Evolutionary conservation across 139 green algal genomes (phyloP).

Genomic region (Chlamydomonas sp.): DNA sequence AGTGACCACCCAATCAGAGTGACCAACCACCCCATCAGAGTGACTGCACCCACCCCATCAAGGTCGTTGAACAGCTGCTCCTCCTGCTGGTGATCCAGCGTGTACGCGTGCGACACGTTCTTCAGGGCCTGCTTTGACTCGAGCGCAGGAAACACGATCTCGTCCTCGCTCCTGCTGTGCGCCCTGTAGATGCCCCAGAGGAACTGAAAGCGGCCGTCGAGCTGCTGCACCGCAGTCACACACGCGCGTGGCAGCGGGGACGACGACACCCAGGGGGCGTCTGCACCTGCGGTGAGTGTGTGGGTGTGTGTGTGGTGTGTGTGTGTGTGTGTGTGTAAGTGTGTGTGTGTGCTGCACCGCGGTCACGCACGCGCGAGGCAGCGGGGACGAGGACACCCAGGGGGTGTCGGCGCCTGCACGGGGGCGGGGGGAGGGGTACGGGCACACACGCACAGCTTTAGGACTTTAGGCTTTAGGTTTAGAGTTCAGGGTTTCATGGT

Average conservation of each 20-base stretch:
- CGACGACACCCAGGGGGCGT: constrained; percentile 7
- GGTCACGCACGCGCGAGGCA: constrained; percentile 8
- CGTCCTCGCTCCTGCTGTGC: constrained; percentile 76
- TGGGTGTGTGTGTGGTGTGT: no score
- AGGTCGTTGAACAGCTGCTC: constrained; percentile 77
- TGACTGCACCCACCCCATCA: constrained; percentile 16
- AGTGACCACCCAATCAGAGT: no score
- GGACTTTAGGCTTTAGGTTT: no score
- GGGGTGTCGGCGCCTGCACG: no score
- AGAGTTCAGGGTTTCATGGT: no score
- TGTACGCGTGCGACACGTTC: constrained; percentile 94
- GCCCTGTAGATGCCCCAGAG: constrained; percentile 63
- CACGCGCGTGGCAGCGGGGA: constrained; percentile 4
- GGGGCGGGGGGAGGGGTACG: no score
- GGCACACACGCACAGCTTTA: no score
- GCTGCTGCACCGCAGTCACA: constrained; percentile 43
- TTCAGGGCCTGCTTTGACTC: constrained; percentile 88
- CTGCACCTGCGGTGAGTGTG: no score
- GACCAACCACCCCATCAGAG: no score
- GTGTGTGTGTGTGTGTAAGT: no score
- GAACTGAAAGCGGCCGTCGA: constrained; percentile 89
- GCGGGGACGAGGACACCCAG: neutral
- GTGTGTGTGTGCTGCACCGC: constrained; percentile 58
- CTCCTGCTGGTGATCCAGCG: constrained; percentile 93
- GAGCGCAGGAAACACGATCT: constrained; percentile 96